A percentile compares a stretch with the other conserved stretches of the same genome.
Conservation (phyloP, 2,329 filamentous ascomycete species). For the Aureobasidium sp. region DNA sequence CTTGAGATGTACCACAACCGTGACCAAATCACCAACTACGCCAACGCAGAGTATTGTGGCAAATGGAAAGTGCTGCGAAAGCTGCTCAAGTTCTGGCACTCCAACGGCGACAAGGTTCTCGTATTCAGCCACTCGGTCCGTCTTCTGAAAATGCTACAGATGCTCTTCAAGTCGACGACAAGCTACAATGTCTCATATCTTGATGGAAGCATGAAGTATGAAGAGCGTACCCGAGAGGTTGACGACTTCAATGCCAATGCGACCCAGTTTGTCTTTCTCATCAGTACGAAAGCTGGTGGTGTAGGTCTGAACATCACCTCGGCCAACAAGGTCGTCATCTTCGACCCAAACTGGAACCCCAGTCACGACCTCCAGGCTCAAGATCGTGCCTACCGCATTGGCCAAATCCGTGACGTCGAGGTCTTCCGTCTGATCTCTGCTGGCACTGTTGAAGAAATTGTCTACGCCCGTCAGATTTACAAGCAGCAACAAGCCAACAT, state of each 20-base stretch:
- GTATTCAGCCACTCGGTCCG: constrained; percentile 92
- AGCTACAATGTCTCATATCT: constrained; percentile 88
- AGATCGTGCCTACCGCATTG: constrained; percentile 92
- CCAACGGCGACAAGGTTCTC: constrained; percentile 85
- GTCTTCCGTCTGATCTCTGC: constrained; percentile 87
- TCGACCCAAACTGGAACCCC: constrained; percentile 98
- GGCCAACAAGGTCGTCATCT: constrained; percentile 94
- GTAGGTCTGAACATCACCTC: constrained; percentile 95
- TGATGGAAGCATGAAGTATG: constrained; percentile 75
- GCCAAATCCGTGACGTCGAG: constrained; percentile 86
- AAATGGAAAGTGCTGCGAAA: constrained; percentile 93
- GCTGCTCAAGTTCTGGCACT: constrained; percentile 82
- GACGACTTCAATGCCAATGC: constrained; percentile 88
- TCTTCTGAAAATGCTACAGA: constrained; percentile 73
- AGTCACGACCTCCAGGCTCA: constrained; percentile 92
- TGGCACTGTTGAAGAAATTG: constrained; percentile 93
- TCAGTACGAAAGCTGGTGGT: constrained; percentile 87
- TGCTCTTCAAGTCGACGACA: constrained; percentile 74
- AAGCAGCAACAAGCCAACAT: constrained; percentile 99
- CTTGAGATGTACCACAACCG: constrained; percentile 63
- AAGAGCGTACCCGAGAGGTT: constrained; percentile 74
- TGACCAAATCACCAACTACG: constrained; percentile 71
- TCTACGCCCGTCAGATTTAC: constrained; percentile 95
- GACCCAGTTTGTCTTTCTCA: constrained; percentile 86
- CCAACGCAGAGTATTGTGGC: constrained; percentile 86